phyloP scores from a whole-genome alignment of 345 rosid species.

The Anastatica hierochuntica region DNA sequence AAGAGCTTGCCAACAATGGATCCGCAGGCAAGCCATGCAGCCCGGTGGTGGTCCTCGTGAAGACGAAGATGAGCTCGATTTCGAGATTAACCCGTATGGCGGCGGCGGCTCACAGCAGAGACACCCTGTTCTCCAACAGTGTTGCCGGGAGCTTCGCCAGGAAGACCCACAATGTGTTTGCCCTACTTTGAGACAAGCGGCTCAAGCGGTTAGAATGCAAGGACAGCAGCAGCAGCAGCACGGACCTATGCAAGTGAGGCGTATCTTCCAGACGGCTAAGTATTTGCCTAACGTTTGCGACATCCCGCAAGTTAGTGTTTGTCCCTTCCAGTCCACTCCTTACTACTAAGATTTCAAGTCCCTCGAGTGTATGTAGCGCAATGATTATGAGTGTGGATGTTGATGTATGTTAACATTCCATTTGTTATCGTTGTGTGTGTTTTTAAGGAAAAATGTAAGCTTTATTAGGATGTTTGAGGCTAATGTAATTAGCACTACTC shows the following conservation, averaged over 20 bases:
- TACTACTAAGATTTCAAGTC: conserved; percentile 8
- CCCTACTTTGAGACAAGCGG: conserved; percentile 14
- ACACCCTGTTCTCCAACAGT: neutral
- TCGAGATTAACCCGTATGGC: conserved; percentile 11
- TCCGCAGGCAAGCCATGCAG: neutral
- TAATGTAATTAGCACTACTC: conserved; percentile 7
- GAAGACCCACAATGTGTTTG: conserved; percentile 10
- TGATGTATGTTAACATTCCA: too few species aligned
- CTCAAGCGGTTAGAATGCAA: neutral
- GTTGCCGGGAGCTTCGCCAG: conserved; percentile 18
- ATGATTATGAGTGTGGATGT: too few species aligned
- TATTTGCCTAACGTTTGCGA: conserved; percentile 11
- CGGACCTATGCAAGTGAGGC: neutral
- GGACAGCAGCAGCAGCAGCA: conserved; percentile 11
- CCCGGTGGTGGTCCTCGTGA: neutral
- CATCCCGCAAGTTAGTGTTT: conserved; percentile 2
- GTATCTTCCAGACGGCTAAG: conserved; percentile 1
- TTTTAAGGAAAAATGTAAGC: neutral
- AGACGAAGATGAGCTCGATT: conserved; percentile 11
- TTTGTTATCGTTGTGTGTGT: too few species aligned
- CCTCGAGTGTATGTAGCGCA: too few species aligned
- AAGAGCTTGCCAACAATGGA: conserved; percentile 7
- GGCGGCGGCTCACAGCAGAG: neutral
- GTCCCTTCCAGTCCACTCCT: conserved; percentile 8
- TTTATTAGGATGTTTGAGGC: conserved; percentile 1